phyloP scores from a whole-genome alignment of 2,329 filamentous ascomycete genomes.

The Diaporthe helianthi region DNA sequence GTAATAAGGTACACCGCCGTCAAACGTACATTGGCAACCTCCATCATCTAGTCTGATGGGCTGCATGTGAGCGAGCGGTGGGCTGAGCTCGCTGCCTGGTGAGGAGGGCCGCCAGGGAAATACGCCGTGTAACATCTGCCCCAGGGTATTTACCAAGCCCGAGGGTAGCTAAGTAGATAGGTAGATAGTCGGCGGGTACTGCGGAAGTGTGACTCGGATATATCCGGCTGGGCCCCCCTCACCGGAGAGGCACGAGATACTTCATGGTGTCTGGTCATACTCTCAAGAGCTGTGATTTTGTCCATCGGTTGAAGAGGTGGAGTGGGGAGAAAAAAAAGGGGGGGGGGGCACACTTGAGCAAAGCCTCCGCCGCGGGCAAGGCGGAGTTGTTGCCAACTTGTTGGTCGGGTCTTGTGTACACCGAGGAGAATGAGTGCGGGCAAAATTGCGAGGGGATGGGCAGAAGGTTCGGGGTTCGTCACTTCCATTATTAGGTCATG shows the following conservation, averaged over 20 bases:
- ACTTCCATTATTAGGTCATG: background rate
- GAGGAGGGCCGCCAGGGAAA: background rate
- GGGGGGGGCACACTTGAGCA: background rate
- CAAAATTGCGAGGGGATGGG: background rate
- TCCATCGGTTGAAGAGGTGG: background rate
- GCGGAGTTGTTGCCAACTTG: background rate
- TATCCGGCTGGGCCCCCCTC: too few species aligned
- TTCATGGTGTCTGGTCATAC: background rate
- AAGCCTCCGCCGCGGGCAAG: background rate
- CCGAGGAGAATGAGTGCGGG: background rate
- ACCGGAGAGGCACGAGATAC: too few species aligned
- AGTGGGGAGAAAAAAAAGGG: background rate
- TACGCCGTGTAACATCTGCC: background rate
- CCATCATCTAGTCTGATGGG: background rate
- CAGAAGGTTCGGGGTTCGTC: background rate
- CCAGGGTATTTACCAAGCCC: too few species aligned
- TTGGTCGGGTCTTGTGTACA: conserved; percentile 2
- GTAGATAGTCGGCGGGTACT: too few species aligned
- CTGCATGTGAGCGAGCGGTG: background rate
- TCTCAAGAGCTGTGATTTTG: background rate
- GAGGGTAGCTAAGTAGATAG: too few species aligned
- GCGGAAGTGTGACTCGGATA: background rate
- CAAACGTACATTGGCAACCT: background rate
- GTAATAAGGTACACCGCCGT: background rate
- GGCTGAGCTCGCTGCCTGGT: conserved; percentile 9